Base-by-base conservation (phyloP, 164 flowering plant species). In the Kalanchoe fedtschenkoi region DNA sequence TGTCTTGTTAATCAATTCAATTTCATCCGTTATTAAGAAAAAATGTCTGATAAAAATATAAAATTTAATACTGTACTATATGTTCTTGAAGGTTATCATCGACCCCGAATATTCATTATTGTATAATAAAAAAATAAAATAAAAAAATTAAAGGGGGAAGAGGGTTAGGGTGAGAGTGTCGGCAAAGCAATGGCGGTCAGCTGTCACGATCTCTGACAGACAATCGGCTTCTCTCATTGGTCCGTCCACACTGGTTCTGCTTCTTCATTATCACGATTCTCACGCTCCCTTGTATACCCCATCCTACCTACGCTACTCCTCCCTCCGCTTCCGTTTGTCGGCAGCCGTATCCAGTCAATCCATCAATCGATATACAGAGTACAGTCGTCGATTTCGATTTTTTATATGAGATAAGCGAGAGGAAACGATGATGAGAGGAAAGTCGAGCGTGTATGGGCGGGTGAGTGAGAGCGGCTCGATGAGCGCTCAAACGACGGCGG, bases 361-460 rank as follows among this genome's bases (percentile, higher is more conserved):
- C 55, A n/a, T 8, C 21, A 51, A 51, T 51, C 33, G 4, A 51
- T 26, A 15, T 22, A 17, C 51, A n/a, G 21, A 44, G 21, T 44
- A 6, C 24, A 41, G 3, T 41, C 44, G 51, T 26, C 51, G 21
- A n/a, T 56, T 30, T 16, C 37, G 30, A 30, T 22, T 21, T 58
- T 34, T 58, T 33, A 9, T 34, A 33, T 37, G 10, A 58, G 24
- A 34, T n/a, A 1, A 13, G 19, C 9, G n/a, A 29, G 28, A 34
- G 51, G 71, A 77, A n/a, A n/a, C n/a, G 69, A 84, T 89, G 96
- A 86, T 85, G 84, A 79, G 81, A 42, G 78, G 72, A 77, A 78
- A 63, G 77, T 64, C 75, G 55, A 82, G 70, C 73, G n/a, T 65
- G 62, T 55, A 68, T 8, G 17, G 71, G 14, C 26, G 24, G 6